Base-by-base conservation (phyloP, 116 monocot genomes). In the Zostera marina region DNA sequence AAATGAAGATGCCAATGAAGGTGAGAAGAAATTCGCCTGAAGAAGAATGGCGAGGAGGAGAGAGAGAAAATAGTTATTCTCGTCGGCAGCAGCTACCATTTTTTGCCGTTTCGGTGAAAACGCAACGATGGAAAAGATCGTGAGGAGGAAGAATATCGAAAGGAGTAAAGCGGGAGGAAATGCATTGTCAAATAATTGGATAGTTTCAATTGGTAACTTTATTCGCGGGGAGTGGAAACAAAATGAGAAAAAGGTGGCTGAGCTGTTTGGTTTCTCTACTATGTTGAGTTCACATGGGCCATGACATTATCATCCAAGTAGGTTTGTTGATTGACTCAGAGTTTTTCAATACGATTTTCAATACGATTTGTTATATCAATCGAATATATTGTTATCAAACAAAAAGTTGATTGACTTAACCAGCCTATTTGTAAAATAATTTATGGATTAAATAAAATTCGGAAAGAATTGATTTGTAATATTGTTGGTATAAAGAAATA, bases 1-100 rank as follows among this genome's bases (percentile, higher is more conserved):
- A 20, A 73, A 22, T 11, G 62, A 26, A 8, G 57, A 61, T 0
- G 41, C 2, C 52, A 45, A n/a, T n/a, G 56, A 22, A 4, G 52
- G 42, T 12, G 49, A 22, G 1, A 7, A 19, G 39, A 21, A 46
- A 1, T 23, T 3, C 10, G 44, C 9, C 4, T 22, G 14, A 20
- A 60, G 22, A 3, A 42, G 22, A 22, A 60, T 0, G 21, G 22
- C 9, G 23, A 60, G 52, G 13, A 58, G 59, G 47, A 39, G 9
- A 51, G 32, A 5, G 32, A 32, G 32, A 32, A 32, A 32, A 5
- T 32, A 32, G 2, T 32, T 32, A 5, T 32, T 32, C 4, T 21
- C 19, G 49, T 21, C 14, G 41, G 16, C 16, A 15, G 41, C 15
- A 15, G 56, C 56, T 2, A 16, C 39, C 56, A 56, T 56, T 56